Evolutionary conservation across 2,329 filamentous ascomycete species (phyloP), one percentile per base, ranked within the genome.

Genomic region (Colletotrichum magnum): DNA sequence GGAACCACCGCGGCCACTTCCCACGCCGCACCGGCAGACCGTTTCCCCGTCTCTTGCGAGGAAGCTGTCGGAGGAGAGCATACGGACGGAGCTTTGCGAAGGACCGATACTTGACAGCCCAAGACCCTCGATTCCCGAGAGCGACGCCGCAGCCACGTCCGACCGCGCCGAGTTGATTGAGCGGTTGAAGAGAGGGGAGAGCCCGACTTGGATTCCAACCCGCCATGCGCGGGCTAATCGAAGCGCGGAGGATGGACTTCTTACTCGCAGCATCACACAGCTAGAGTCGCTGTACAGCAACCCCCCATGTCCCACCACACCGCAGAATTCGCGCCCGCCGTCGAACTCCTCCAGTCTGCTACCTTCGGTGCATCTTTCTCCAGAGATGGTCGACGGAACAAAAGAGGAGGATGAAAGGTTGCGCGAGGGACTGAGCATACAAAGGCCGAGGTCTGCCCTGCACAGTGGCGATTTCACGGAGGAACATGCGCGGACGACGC

Each of bases 101-200:
- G 89, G 88, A 0, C 88, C 84, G 1, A 53, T 90, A 16, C 79
- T 77, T 28, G 85, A 86, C 53, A 84, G 79, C 57, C 83, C 82
- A 16, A 70, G 62, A 26, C 64, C 58, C 13, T 72, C 64, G 39
- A 77, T 79, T 1, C 79, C 79, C 5, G 78, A 79, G 28, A 72
- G 73, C 24, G 76, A 77, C 39, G 52, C 68, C 6, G 67, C 72
- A n/a, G 71, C 81, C 13, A 84, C 83, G 43, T 86, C 85, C 18
- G 90, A 94, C 78, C 88, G 95, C 72, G 89, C 90, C 66, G 92
- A 95, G 79, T 84, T 97, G 74, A 98, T 98, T 66, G 89, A 94
- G 79, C 88, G 91, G 72, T 86, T 98, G 73, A 98, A 98, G 82
- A 89, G 88, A 78, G 90, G 90, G 39, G 90, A 94, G 80, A 92